Base-by-base conservation (phyloP, 2,329 filamentous ascomycete genomes). In the Aciculosporium take region DNA sequence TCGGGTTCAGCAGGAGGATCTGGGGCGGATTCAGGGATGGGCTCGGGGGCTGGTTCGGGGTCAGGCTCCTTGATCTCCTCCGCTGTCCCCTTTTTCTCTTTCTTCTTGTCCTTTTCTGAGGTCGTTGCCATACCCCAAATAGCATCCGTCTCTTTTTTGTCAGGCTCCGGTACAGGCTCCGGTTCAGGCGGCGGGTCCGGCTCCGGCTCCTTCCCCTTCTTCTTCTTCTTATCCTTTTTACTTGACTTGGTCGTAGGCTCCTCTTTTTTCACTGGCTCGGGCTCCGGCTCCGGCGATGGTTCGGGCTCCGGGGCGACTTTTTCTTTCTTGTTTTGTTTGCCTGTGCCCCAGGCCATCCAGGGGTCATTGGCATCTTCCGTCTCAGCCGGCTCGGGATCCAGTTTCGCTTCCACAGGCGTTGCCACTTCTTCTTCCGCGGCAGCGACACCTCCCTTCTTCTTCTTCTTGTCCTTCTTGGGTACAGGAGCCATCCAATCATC, bases 171-270 rank as follows among this genome's bases (percentile, higher is more conserved):
- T 21, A 23, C 17, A 7, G 25, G 20, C 10, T 41, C 30, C 5
- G 35, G 32, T 17, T 36, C 25, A 5, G 41, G 37, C 20, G 18
- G 27, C 17, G 36, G 29, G 9, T 41, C 31, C 12, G 35, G 31
- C 20, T 45, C 42, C 13, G 10, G n/a, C 20, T 31, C 45, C 29
- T 51, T 51, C 30, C 48, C 54, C 32, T 55, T 47, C 43, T 57
- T 48, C 36, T 57, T 53, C 46, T 57, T 53, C 44, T 51, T 51
- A n/a, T 53, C 54, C 36, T 53, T 57, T 44, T 59, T 61, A n/a
- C 42, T 44, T 23, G 51, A 45, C 47, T 54, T 56, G 28, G 50
- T 48, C 31, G 48, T 13, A 10, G 47, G 31, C 9, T 60, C 55
- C 5, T 57, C 58, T 17, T 54, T 51, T 39, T 56, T 54, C 44